Evolutionary conservation across 2,329 filamentous ascomycete species (phyloP).

Genomic region (Trichoderma atroviride): DNA sequence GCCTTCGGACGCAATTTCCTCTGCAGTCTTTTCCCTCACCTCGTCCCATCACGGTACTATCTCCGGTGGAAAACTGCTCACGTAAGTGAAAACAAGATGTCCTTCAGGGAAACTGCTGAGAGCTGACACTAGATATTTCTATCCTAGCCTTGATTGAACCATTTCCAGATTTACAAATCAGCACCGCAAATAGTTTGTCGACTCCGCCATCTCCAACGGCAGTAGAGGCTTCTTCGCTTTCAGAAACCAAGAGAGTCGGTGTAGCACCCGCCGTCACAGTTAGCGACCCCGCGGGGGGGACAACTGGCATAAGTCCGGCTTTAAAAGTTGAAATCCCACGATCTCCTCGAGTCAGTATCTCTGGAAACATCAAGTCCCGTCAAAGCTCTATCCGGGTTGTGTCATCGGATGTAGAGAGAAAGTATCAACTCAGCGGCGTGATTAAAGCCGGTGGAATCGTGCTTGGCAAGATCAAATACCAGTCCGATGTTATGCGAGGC

Average conservation of each 20-base stretch:
- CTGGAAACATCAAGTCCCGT: not conserved
- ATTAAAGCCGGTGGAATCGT: not conserved
- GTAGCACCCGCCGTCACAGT: not conserved
- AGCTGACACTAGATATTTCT: not conserved
- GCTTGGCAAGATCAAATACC: not conserved
- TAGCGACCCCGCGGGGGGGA: not conserved
- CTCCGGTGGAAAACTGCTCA: not conserved
- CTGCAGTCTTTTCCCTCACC: not conserved
- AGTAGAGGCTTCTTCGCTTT: not conserved
- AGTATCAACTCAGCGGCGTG: constrained; percentile 3
- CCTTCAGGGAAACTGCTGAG: not conserved
- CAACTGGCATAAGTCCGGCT: not conserved
- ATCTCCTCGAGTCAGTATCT: not conserved
- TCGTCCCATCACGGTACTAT: not conserved
- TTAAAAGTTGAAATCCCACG: not conserved
- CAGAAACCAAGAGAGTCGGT: not conserved
- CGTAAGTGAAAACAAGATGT: not conserved
- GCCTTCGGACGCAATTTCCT: not conserved
- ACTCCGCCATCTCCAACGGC: not conserved
- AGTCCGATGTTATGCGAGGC: constrained; percentile 9
- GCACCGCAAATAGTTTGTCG: not conserved
- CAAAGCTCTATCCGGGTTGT: not conserved
- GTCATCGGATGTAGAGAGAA: constrained; percentile 4
- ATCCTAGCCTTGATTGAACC: not conserved
- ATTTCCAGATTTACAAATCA: not conserved